Evolutionary conservation across 495 filamentous ascomycete genomes (phyloP), one percentile per base, ranked within the genome.

Genomic region (Penicillium antarcticum): DNA sequence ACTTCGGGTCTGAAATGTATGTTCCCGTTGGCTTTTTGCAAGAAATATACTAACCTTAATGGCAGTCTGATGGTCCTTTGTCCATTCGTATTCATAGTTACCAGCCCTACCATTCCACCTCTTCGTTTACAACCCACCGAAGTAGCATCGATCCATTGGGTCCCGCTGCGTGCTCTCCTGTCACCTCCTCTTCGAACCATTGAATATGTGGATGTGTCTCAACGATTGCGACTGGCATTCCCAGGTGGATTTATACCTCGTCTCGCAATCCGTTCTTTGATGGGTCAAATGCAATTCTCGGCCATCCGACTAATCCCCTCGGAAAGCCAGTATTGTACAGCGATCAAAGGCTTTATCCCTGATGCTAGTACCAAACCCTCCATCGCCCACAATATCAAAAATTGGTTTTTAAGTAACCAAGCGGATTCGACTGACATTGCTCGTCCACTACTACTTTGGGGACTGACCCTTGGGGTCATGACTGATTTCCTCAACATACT

Each of bases 81-180:
- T 52, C 86, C 87, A 0, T 91, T 86, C 62, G 71, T 92, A 39
- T 91, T 84, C 60, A 69, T 92, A 18, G 63, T 81, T 29, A 86
- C 81, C 11, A 75, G 72, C 21, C 78, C 77, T 35, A 69, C 79
- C 29, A 70, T 81, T 9, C 83, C 85, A 1, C 67, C 79, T 8
- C 71, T 91, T 13, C 72, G 72, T 16, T 71, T 91, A 18, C 87
- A 91, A 57, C 85, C 86, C 1, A 78, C 82, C 3, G 88, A 92
- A 69, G 85, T 90, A 8, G 83, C 81, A 26, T 86, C 87, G 2
- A 82, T 80, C 4, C 88, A 92, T 65, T 92, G 88, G 88, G 85
- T 92, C 17, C 80, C 88, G 7, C 65, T 91, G 1, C 74, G 80
- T 46, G 78, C 80, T 21, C 78, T 92, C 3, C 68, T 88, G 21